Evolutionary conservation across 495 filamentous ascomycete species (phyloP).

Genomic region (Lophiotrema nucula): DNA sequence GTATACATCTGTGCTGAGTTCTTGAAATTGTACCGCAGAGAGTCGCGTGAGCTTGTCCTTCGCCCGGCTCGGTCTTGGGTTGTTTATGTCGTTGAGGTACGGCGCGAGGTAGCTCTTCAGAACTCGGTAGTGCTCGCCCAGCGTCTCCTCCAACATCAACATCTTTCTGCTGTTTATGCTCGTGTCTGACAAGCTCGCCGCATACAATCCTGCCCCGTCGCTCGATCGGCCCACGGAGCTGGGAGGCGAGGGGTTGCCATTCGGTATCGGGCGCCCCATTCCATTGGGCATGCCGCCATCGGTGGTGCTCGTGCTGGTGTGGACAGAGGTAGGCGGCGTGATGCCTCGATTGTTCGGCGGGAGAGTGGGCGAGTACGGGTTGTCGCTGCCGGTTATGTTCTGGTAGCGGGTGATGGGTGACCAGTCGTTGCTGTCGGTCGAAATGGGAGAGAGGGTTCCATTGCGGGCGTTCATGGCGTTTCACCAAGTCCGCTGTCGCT

Average conservation of each 20-base stretch:
- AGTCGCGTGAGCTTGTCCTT: constrained; percentile 89
- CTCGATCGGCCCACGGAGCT: constrained; percentile 81
- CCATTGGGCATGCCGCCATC: constrained; percentile 33
- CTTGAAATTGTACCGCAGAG: constrained; percentile 89
- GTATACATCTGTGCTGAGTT: constrained; percentile 95
- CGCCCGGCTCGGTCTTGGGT: constrained; percentile 77
- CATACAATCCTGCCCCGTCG: constrained; percentile 65
- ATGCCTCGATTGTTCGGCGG: constrained; percentile 27
- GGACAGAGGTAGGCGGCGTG: constrained; percentile 32
- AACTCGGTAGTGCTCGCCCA: constrained; percentile 78
- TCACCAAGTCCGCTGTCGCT: constrained; percentile 3
- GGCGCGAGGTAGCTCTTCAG: constrained; percentile 74
- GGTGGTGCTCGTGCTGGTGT: constrained; percentile 31
- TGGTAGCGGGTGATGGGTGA: constrained; percentile 54
- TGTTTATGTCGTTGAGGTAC: constrained; percentile 66
- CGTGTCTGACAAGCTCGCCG: constrained; percentile 55
- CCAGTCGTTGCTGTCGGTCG: constrained; percentile 84
- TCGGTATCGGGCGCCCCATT: constrained; percentile 26
- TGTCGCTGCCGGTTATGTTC: constrained; percentile 33
- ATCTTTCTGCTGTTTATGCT: constrained; percentile 43
- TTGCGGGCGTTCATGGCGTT: constrained; percentile 58
- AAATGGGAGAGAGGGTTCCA: constrained; percentile 79
- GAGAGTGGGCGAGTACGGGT: constrained; percentile 30
- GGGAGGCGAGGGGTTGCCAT: constrained; percentile 76
- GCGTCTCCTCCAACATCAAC: constrained; percentile 61